Percentiles rank a stretch among this genome's conserved stretches.
phyloP scores from a whole-genome alignment of 768 basidiomycete genomes.

The Lactifluus rugatus region DNA sequence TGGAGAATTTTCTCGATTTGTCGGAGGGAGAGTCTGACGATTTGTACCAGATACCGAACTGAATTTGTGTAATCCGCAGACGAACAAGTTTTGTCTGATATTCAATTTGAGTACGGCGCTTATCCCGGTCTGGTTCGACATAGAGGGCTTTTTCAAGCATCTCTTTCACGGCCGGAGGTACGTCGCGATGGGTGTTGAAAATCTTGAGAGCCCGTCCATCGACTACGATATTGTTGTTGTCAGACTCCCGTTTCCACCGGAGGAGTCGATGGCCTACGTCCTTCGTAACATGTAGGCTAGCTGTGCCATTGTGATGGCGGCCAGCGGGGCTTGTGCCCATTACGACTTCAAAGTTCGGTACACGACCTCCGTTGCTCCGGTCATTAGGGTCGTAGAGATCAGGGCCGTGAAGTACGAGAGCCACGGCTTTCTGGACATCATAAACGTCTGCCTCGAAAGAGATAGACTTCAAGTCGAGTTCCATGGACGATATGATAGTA shows the following conservation, averaged over 20 bases:
- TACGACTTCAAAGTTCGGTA: constrained; percentile 51
- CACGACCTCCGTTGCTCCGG: constrained; percentile 22
- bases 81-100: constrained; percentile 32
- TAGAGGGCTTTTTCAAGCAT: constrained; percentile 27
- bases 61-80: constrained; percentile 50
- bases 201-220: constrained; percentile 21
- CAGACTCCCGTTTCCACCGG: constrained; percentile 29
- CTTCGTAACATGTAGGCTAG: constrained; percentile 26
- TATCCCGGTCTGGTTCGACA: constrained; percentile 26
- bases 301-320: constrained; percentile 47
- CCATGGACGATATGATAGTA: constrained; percentile 24
- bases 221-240: constrained; percentile 23
- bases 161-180: constrained; percentile 5
- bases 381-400: constrained; percentile 34
- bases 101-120: constrained; percentile 18
- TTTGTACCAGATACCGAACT: constrained; percentile 55
- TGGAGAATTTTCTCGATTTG: constrained; percentile 39
- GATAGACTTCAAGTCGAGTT: constrained; percentile 29
- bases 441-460: constrained; percentile 37
- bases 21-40: constrained; percentile 13
- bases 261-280: constrained; percentile 39
- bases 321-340: constrained; percentile 43
- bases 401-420: constrained; percentile 46
- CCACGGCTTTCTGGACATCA: constrained; percentile 49
- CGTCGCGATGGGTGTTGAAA: constrained; percentile 1